Evolutionary conservation across 257 asterid species (phyloP).

Genomic region (Solanum clarkiae): DNA sequence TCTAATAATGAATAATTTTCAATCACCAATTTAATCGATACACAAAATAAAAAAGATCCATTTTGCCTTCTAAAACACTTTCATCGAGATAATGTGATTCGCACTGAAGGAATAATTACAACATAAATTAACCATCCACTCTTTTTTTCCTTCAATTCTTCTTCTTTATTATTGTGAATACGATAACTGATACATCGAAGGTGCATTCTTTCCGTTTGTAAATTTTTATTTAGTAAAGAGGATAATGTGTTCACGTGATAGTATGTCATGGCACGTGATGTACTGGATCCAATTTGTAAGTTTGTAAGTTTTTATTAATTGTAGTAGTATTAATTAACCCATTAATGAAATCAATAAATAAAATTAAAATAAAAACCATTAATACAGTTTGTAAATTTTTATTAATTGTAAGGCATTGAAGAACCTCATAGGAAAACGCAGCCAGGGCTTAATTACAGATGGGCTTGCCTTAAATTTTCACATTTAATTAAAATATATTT

Average conservation of each 20-base stretch:
- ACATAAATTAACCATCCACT: too few relatives aligned
- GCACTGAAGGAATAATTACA: background rate
- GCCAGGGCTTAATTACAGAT: conserved; percentile 1
- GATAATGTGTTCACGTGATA: background rate
- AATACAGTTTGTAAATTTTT: background rate
- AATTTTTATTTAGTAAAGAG: background rate
- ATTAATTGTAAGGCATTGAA: conserved; percentile 3
- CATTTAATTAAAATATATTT: conserved; percentile 4
- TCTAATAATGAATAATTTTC: too few relatives aligned
- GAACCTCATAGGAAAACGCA: conserved; percentile 19
- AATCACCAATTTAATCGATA: too few relatives aligned
- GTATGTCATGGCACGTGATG: background rate
- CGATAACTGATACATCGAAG: too few relatives aligned
- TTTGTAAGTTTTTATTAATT: too few relatives aligned
- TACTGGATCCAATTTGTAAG: background rate
- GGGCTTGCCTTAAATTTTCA: background rate
- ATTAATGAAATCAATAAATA: background rate
- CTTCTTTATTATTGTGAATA: too few relatives aligned
- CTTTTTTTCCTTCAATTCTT: too few relatives aligned
- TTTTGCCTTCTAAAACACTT: background rate
- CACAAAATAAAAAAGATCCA: background rate
- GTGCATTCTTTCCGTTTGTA: too few relatives aligned
- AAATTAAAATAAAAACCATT: background rate
- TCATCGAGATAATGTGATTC: background rate
- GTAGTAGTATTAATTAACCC: background rate